A percentile compares a stretch with the other conserved stretches of the same genome.
These are phyloP conservation scores for Fraxinus cuspidata DNA, from an alignment of 257 asterid species.

Conservation along the genomic window DNA sequence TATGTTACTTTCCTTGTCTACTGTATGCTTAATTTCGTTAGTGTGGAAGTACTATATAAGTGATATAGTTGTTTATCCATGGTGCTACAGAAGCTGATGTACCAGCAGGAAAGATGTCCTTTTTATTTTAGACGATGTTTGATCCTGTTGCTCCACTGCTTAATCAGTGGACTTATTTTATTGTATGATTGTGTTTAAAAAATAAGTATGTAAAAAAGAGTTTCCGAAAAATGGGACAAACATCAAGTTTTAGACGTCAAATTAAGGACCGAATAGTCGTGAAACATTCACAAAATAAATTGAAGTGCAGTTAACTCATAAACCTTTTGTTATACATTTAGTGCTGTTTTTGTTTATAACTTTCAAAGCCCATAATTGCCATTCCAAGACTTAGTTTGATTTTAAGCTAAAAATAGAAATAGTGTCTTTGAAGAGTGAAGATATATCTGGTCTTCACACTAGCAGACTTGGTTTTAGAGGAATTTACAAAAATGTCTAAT, in stretches of 20 bases:
- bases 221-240: too few species aligned
- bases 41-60: slow-evolving; percentile 6
- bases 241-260: too few species aligned
- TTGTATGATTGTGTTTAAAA: too few species aligned
- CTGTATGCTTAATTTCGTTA: slow-evolving; percentile 8
- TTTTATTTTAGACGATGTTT: slow-evolving; percentile 86
- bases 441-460: neutral
- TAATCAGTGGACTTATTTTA: slow-evolving; percentile 75
- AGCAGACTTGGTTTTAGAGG: neutral
- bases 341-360: too few species aligned
- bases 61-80: slow-evolving; percentile 28
- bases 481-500: too few species aligned
- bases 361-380: too few species aligned
- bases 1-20: slow-evolving; percentile 22
- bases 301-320: too few species aligned
- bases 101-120: slow-evolving; percentile 94
- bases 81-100: slow-evolving; percentile 86
- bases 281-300: too few species aligned
- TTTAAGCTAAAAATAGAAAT: neutral
- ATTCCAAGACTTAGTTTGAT: slow-evolving; percentile 24
- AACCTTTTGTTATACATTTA: too few species aligned
- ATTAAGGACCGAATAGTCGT: too few species aligned
- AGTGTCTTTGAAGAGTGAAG: neutral
- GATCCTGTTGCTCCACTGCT: slow-evolving; percentile 95
- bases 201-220: too few species aligned